phyloP scores from a whole-genome alignment of 176 grass and related monocot species.

The Poa annua region DNA sequence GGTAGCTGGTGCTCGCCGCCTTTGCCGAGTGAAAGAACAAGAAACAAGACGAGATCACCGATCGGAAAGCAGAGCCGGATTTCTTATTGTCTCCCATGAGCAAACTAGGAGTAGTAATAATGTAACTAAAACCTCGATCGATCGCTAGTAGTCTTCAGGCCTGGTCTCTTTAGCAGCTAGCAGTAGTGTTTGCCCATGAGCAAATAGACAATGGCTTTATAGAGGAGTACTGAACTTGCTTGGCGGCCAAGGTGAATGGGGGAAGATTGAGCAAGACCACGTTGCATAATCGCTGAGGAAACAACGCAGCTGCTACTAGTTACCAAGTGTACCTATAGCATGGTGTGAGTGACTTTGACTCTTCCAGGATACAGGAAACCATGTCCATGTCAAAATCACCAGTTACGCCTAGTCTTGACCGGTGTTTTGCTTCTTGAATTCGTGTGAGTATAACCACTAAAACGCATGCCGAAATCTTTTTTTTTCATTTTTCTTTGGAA shows the following conservation, averaged over 20 bases:
- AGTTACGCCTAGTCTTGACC: no score
- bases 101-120: no score
- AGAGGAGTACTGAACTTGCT: background rate
- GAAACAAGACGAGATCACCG: slow-evolving; percentile 7
- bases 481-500: no score
- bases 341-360: no score
- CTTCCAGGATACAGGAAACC: background rate
- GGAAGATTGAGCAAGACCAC: no score
- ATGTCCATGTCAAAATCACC: background rate
- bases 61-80: background rate
- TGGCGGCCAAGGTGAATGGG: background rate
- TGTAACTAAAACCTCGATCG: background rate
- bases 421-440: no score
- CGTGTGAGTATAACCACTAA: no score
- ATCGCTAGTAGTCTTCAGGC: background rate
- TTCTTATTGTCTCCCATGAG: slow-evolving; percentile 26
- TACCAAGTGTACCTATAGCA: no score
- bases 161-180: background rate
- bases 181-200: background rate
- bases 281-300: no score
- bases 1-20: background rate
- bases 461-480: no score
- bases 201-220: no score
- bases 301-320: no score
- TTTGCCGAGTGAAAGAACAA: background rate